Conservation (phyloP, 208 protist genomes). For the Crithidia acanthocephali region DNA sequence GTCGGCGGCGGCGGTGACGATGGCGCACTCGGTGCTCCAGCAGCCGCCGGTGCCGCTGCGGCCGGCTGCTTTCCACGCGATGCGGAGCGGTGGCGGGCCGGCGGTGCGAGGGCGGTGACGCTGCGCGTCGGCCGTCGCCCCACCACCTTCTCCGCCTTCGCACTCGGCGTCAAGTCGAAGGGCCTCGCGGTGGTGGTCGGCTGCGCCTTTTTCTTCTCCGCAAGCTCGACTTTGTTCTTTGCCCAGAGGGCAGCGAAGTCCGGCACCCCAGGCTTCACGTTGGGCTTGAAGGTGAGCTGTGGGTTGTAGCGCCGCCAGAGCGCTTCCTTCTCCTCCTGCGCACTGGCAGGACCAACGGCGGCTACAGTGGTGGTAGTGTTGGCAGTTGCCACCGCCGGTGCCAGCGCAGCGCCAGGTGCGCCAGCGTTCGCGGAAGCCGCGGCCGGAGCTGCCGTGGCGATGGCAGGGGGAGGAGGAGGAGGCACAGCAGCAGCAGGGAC, state of each 20-base stretch:
- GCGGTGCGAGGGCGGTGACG: neutral
- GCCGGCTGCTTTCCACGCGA: neutral
- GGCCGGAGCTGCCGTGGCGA: too few relatives aligned
- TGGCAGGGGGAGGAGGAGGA: neutral
- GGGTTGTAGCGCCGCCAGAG: slow-evolving; percentile 40
- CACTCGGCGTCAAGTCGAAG: slow-evolving; percentile 63
- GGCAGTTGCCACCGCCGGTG: neutral
- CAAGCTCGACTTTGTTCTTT: slow-evolving; percentile 45
- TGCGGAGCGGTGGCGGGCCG: slow-evolving; percentile 1
- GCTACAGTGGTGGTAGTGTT: neutral
- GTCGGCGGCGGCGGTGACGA: neutral
- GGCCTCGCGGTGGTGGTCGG: slow-evolving; percentile 47
- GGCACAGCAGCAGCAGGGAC: neutral
- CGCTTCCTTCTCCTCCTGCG: slow-evolving; percentile 14
- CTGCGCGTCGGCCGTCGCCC: slow-evolving; percentile 26
- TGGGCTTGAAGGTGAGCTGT: slow-evolving; percentile 79
- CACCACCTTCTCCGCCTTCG: slow-evolving; percentile 21
- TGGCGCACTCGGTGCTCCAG: too few relatives aligned
- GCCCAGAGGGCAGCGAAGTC: slow-evolving; percentile 80
- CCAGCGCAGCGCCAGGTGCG: too few relatives aligned
- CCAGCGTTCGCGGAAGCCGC: too few relatives aligned
- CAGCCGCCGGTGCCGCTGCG: too few relatives aligned
- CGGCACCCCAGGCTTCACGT: slow-evolving; percentile 74
- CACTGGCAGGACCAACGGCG: slow-evolving; percentile 2
- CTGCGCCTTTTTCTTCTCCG: slow-evolving; percentile 50